Conservation (phyloP, 352 stramenopile species). For the Globisporangium nodosum region DNA sequence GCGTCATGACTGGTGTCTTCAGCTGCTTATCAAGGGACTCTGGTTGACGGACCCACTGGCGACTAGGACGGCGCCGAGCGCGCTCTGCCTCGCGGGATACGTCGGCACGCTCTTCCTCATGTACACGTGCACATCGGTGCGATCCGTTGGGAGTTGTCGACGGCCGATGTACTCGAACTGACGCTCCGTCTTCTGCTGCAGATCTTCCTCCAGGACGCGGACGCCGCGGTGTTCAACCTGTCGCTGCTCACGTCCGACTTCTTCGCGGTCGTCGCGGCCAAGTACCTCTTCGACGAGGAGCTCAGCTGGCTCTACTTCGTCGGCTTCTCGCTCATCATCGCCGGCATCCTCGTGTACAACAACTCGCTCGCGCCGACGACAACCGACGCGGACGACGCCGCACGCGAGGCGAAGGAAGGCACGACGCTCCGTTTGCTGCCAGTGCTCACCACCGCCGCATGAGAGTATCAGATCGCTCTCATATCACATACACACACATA, state of each 20-base stretch:
- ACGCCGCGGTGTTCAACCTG: constrained; percentile 96
- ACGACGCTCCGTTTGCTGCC: constrained; percentile 18
- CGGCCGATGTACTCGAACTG: background rate
- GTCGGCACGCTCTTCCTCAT: constrained; percentile 84
- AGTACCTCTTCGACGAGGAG: constrained; percentile 85
- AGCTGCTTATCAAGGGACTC: too few species aligned
- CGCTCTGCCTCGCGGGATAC: constrained; percentile 66
- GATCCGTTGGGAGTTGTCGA: constrained; percentile 23
- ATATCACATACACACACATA: too few species aligned
- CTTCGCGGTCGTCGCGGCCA: constrained; percentile 88
- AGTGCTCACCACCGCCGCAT: background rate
- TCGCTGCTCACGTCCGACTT: constrained; percentile 95
- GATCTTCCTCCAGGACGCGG: constrained; percentile 73
- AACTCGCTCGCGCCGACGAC: constrained; percentile 34
- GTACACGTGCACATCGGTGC: constrained; percentile 85
- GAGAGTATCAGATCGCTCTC: background rate
- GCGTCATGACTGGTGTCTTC: background rate
- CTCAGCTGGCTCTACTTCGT: constrained; percentile 84
- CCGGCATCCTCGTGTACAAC: constrained; percentile 75
- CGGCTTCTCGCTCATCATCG: constrained; percentile 78
- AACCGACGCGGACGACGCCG: constrained; percentile 22
- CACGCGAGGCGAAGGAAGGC: constrained; percentile 21
- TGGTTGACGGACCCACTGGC: background rate
- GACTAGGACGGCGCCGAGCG: constrained; percentile 42
- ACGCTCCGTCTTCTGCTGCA: constrained; percentile 3